Conservation (phyloP, 2,329 filamentous ascomycete genomes). For the Aspergillus vadensis region DNA sequence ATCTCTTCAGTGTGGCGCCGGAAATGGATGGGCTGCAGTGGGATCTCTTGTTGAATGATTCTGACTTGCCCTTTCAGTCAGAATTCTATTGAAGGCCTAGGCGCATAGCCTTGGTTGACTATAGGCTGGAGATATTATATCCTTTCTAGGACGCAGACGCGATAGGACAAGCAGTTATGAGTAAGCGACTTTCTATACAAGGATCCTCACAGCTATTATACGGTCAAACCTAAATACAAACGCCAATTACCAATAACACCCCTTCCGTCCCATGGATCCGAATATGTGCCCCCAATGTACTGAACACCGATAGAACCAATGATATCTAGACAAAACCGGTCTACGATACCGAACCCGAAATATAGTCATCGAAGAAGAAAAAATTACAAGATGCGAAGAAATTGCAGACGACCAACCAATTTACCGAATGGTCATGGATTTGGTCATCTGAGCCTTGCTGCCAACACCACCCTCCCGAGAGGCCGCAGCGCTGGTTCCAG, state of each 20-base stretch:
- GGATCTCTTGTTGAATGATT: constrained; percentile 7
- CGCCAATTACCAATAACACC: constrained; percentile 1
- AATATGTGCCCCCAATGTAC: not conserved
- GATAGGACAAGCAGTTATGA: not conserved
- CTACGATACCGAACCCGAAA: constrained; percentile 2
- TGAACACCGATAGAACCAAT: constrained; percentile 4
- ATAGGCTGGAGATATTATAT: not conserved
- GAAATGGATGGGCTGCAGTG: constrained; percentile 3
- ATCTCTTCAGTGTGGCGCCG: constrained; percentile 2
- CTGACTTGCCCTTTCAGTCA: not conserved
- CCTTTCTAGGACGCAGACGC: not conserved
- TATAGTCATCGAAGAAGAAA: constrained; percentile 8
- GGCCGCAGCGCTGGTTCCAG: constrained; percentile 66
- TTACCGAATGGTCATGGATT: constrained; percentile 94
- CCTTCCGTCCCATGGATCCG: constrained; percentile 4
- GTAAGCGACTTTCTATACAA: constrained; percentile 12
- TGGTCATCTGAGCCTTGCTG: constrained; percentile 80
- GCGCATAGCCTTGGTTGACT: not conserved
- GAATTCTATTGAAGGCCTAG: not conserved
- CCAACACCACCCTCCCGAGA: constrained; percentile 67
- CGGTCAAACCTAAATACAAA: constrained; percentile 18
- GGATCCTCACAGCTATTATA: constrained; percentile 10
- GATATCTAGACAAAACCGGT: constrained; percentile 6
- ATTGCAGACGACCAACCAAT: constrained; percentile 11
- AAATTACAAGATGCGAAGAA: constrained; percentile 10